Evolutionary conservation across 805 yeast species (phyloP).

Genomic region (Blastobotrys americana): DNA sequence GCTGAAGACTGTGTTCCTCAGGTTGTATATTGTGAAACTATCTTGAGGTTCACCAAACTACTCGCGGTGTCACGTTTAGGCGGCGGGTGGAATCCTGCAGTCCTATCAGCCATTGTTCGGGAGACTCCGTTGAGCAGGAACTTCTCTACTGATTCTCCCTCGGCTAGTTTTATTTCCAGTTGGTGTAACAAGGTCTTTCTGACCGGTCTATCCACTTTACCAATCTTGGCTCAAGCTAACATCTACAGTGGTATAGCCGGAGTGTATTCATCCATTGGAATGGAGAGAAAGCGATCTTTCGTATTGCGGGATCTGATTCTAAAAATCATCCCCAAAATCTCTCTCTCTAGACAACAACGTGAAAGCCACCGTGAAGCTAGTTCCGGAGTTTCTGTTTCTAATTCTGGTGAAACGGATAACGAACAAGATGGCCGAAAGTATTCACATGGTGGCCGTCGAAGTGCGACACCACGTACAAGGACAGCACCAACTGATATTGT

Average conservation of each 20-base stretch:
- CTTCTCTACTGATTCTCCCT: slow-evolving; percentile 17
- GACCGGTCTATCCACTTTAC: slow-evolving; percentile 40
- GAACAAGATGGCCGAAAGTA: slow-evolving; percentile 3
- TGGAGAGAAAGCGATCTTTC: slow-evolving; percentile 62
- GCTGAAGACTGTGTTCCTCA: slow-evolving; percentile 77
- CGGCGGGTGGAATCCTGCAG: slow-evolving; percentile 39
- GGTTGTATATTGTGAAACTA: slow-evolving; percentile 64
- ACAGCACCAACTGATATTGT: neutral
- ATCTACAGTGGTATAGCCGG: slow-evolving; percentile 61
- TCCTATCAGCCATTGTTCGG: slow-evolving; percentile 41
- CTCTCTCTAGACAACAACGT: slow-evolving; percentile 3
- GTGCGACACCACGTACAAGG: neutral
- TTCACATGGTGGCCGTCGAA: slow-evolving; percentile 3
- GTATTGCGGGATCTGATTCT: slow-evolving; percentile 59
- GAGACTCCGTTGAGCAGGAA: slow-evolving; percentile 28
- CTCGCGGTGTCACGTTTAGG: slow-evolving; percentile 47
- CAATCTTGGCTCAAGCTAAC: slow-evolving; percentile 47
- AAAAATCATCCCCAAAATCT: slow-evolving; percentile 25
- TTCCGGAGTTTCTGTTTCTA: neutral
- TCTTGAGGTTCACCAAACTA: slow-evolving; percentile 56
- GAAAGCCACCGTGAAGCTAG: neutral
- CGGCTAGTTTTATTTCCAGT: slow-evolving; percentile 40
- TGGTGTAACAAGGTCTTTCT: slow-evolving; percentile 43
- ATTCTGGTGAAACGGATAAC: slow-evolving; percentile 1
- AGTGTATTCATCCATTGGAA: slow-evolving; percentile 53